Conservation (phyloP, 148 eudicot genomes). For the Selenicereus undatus region DNA sequence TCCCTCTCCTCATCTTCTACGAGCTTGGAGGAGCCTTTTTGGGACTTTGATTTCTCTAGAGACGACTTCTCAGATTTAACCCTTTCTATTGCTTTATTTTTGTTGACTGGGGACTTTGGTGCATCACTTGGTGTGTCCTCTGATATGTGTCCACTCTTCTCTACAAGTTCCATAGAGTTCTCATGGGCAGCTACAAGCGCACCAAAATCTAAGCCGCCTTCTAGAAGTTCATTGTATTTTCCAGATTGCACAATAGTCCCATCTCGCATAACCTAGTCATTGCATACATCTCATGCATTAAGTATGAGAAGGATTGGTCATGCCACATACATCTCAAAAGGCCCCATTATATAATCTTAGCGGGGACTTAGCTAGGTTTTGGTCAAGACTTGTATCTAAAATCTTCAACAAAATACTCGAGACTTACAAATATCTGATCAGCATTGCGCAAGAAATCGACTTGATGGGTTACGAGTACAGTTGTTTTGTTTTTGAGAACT, state of each 20-base stretch:
- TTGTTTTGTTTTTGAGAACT: constrained; percentile 68
- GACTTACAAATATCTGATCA: constrained; percentile 70
- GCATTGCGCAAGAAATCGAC: constrained; percentile 94
- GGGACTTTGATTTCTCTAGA: constrained; percentile 31
- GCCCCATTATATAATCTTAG: no score
- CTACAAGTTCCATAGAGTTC: constrained; percentile 86
- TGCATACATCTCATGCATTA: constrained; percentile 22
- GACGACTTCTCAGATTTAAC: constrained; percentile 24
- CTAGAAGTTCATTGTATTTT: constrained; percentile 53
- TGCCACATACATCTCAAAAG: not conserved
- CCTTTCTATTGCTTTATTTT: constrained; percentile 30
- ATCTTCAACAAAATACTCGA: no score
- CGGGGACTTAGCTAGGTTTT: no score
- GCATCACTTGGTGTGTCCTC: constrained; percentile 13
- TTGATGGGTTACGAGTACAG: constrained; percentile 93
- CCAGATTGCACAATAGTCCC: constrained; percentile 88
- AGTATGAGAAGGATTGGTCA: constrained; percentile 45
- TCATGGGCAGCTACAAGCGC: constrained; percentile 84
- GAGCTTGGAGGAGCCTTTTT: constrained; percentile 55
- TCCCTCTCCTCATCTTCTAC: constrained; percentile 85
- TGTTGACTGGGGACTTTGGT: constrained; percentile 32
- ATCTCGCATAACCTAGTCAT: constrained; percentile 82
- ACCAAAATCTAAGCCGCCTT: constrained; percentile 63
- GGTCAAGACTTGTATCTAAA: no score
- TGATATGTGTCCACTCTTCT: constrained; percentile 24